Percentiles rank a stretch among this genome's conserved stretches.
phyloP scores from a whole-genome alignment of 495 filamentous ascomycete genomes.

The Tuber melanosporum region DNA sequence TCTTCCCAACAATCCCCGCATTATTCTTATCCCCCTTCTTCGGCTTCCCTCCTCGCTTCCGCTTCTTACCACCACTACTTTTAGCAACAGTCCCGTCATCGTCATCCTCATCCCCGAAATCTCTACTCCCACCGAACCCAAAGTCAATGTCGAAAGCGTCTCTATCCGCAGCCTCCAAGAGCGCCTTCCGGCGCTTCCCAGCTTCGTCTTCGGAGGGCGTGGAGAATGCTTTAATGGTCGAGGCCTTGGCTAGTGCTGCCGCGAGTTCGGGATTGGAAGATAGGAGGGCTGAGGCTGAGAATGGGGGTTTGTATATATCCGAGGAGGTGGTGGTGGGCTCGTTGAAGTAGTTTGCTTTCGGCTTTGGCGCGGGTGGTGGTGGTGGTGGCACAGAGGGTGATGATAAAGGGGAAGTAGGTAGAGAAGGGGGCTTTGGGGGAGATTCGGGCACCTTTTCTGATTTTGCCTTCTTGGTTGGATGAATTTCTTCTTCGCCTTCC shows the following conservation, averaged over 20 bases:
- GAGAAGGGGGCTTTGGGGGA: background rate
- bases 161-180: conserved; percentile 68
- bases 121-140: conserved; percentile 78
- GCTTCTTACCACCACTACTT: conserved; percentile 25
- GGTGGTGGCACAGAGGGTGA: conserved; percentile 46
- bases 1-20: conserved; percentile 47
- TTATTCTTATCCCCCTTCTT: conserved; percentile 50
- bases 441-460: background rate
- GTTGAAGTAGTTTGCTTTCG: conserved; percentile 42
- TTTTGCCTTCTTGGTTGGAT: conserved; percentile 27
- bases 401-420: conserved; percentile 4
- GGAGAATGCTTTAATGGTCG: conserved; percentile 56
- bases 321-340: conserved; percentile 21
- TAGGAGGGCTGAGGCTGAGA: conserved; percentile 53
- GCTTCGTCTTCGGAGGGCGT: conserved; percentile 47
- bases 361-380: conserved; percentile 39
- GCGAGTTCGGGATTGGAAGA: conserved; percentile 68
- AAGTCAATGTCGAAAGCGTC: conserved; percentile 91
- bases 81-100: conserved; percentile 32
- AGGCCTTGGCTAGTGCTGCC: conserved; percentile 78
- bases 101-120: conserved; percentile 41
- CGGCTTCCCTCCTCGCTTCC: conserved; percentile 27
- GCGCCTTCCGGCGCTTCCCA: conserved; percentile 61
- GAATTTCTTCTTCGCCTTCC: conserved; percentile 41
- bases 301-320: conserved; percentile 41